These are phyloP conservation scores for Nigrograna mackinnonii DNA, from an alignment of 2,329 filamentous ascomycete species.

Conservation along the genomic window DNA sequence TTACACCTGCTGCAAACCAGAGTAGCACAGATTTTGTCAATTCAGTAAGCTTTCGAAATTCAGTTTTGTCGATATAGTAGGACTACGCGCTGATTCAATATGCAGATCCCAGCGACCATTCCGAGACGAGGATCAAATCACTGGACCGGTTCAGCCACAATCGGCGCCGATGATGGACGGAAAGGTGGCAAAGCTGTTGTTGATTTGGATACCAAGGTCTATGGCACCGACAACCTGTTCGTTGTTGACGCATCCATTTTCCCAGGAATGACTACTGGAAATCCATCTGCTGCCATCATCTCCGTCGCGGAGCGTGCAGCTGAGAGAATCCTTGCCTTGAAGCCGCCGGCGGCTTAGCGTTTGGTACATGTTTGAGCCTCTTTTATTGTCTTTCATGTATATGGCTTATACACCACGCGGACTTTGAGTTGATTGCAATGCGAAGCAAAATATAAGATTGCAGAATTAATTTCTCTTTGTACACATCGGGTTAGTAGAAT, in stretches of 20 bases:
- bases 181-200: conserved; percentile 46
- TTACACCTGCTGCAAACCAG: conserved; percentile 52
- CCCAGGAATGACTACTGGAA: conserved; percentile 38
- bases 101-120: conserved; percentile 23
- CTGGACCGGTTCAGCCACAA: conserved; percentile 57
- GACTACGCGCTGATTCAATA: background rate
- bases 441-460: no score
- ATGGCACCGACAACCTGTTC: conserved; percentile 44
- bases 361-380: no score
- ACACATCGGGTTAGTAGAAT: no score
- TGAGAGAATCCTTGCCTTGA: conserved; percentile 28
- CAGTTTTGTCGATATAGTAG: background rate
- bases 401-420: no score
- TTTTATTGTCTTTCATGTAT: no score
- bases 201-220: conserved; percentile 51
- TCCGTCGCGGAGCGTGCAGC: conserved; percentile 28
- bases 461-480: no score
- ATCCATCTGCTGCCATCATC: conserved; percentile 31
- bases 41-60: conserved; percentile 17
- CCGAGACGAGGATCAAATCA: conserved; percentile 42
- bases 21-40: conserved; percentile 59
- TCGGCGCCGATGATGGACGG: conserved; percentile 40
- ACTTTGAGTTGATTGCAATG: no score
- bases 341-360: no score
- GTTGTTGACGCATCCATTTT: conserved; percentile 51